Evolutionary conservation across 768 basidiomycete species (phyloP).

Genomic region (Amanita exitialis): DNA sequence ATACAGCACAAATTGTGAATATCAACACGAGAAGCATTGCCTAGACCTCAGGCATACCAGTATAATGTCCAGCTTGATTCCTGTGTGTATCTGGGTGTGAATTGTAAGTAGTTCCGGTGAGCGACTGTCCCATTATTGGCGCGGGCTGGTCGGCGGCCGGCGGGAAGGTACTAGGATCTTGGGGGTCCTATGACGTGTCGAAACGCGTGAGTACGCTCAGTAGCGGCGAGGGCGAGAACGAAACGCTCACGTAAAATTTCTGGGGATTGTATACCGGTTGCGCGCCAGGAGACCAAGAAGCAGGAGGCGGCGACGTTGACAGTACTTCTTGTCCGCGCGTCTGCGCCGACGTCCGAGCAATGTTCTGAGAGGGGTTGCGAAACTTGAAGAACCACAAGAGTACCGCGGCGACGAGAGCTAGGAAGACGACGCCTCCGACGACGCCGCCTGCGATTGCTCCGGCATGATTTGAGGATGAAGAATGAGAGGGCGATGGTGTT

Average conservation of each 20-base stretch:
- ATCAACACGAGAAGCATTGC: neutral
- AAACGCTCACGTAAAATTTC: neutral
- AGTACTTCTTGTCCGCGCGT: neutral
- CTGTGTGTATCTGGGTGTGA: neutral
- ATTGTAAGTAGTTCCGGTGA: conserved; percentile 1
- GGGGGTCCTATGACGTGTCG: neutral
- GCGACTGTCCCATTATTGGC: neutral
- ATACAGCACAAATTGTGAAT: neutral
- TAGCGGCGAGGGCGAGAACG: neutral
- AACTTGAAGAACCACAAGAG: conserved; percentile 28
- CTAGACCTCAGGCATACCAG: conserved; percentile 3
- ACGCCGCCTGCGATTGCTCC: conserved; percentile 58
- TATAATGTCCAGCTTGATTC: neutral
- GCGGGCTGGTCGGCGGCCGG: neutral
- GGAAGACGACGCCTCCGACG: conserved; percentile 37
- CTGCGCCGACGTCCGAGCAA: neutral
- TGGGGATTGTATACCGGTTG: neutral
- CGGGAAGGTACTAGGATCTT: conserved; percentile 4
- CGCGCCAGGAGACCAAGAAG: neutral
- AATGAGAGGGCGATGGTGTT: neutral
- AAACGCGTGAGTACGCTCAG: neutral
- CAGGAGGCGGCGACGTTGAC: neutral
- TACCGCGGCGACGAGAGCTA: conserved; percentile 27
- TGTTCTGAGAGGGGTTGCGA: conserved; percentile 15
- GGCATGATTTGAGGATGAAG: conserved; percentile 20